Evolutionary conservation across 257 asterid genomes (phyloP).

Genomic region (Capsicum rhomboideum): DNA sequence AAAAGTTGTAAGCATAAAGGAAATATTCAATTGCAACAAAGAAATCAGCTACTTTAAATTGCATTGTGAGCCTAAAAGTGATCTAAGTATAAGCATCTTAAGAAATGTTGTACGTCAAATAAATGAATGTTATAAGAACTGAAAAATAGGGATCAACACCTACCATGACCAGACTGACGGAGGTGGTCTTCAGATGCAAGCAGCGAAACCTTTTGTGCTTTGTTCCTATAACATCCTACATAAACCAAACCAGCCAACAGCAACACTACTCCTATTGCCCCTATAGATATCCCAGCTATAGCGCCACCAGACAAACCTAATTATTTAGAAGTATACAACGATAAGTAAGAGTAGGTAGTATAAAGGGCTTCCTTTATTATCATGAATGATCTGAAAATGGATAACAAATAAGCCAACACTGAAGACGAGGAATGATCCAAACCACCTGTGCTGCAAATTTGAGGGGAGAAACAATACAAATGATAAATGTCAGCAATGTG

Average conservation of each 20-base stretch:
- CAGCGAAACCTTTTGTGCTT: constrained; percentile 26
- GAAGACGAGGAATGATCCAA: constrained; percentile 24
- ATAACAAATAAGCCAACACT: constrained; percentile 17
- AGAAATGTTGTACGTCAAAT: neutral
- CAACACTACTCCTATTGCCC: constrained; percentile 32
- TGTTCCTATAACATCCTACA: constrained; percentile 38
- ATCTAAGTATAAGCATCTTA: neutral
- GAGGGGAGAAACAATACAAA: neutral
- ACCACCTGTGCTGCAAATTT: constrained; percentile 67
- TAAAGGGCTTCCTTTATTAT: neutral
- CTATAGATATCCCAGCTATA: constrained; percentile 67
- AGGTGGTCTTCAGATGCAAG: constrained; percentile 45
- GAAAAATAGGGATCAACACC: constrained; percentile 4
- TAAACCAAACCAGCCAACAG: constrained; percentile 45
- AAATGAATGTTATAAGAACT: neutral
- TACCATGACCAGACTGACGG: constrained; percentile 25
- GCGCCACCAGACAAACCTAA: constrained; percentile 73
- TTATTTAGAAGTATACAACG: constrained; percentile 6
- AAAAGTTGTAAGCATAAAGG: neutral
- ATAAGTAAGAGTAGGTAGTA: constrained; percentile 13
- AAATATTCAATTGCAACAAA: neutral
- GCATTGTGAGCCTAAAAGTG: neutral
- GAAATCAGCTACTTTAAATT: neutral
- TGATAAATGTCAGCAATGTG: constrained; percentile 5
- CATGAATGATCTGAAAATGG: constrained; percentile 8